Evolutionary conservation across 2,329 filamentous ascomycete species (phyloP).

Genomic region (Biscogniauxia sp.): DNA sequence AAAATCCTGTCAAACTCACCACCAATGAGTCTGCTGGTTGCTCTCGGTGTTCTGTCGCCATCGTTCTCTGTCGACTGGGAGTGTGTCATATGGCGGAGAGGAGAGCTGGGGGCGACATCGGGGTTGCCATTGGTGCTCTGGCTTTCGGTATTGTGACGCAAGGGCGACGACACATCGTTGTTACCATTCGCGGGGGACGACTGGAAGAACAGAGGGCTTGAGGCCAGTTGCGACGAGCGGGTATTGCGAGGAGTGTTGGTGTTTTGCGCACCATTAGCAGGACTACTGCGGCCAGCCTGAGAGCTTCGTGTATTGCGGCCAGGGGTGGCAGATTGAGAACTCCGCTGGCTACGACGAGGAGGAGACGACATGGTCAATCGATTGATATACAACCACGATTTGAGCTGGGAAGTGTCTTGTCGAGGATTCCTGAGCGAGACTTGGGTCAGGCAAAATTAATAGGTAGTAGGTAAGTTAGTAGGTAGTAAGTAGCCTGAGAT

Average conservation of each 20-base stretch:
- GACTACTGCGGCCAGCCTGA: slow-evolving; percentile 51
- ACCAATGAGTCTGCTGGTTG: slow-evolving; percentile 57
- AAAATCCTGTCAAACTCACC: slow-evolving; percentile 47
- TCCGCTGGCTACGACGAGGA: slow-evolving; percentile 53
- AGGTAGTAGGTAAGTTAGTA: background rate
- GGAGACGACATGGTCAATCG: slow-evolving; percentile 59
- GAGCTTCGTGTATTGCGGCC: slow-evolving; percentile 52
- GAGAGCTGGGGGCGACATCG: slow-evolving; percentile 52
- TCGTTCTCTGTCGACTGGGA: slow-evolving; percentile 52
- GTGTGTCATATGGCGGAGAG: slow-evolving; percentile 58
- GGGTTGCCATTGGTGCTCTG: slow-evolving; percentile 46
- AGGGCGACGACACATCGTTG: slow-evolving; percentile 47
- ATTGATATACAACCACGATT: slow-evolving; percentile 8
- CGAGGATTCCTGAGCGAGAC: slow-evolving; percentile 2
- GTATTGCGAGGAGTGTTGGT: slow-evolving; percentile 45
- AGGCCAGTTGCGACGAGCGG: slow-evolving; percentile 55
- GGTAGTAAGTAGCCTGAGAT: slow-evolving; percentile 1
- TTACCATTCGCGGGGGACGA: slow-evolving; percentile 40
- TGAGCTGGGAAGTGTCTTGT: background rate
- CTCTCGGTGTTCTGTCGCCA: slow-evolving; percentile 69
- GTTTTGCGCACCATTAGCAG: slow-evolving; percentile 33
- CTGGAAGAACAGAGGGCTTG: slow-evolving; percentile 79
- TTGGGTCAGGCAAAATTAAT: slow-evolving; percentile 6
- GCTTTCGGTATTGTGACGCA: slow-evolving; percentile 56
- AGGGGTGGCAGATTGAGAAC: slow-evolving; percentile 53